Conservation (phyloP, 1,284 basidiomycete genomes). For the Rhodotorula sp. region DNA sequence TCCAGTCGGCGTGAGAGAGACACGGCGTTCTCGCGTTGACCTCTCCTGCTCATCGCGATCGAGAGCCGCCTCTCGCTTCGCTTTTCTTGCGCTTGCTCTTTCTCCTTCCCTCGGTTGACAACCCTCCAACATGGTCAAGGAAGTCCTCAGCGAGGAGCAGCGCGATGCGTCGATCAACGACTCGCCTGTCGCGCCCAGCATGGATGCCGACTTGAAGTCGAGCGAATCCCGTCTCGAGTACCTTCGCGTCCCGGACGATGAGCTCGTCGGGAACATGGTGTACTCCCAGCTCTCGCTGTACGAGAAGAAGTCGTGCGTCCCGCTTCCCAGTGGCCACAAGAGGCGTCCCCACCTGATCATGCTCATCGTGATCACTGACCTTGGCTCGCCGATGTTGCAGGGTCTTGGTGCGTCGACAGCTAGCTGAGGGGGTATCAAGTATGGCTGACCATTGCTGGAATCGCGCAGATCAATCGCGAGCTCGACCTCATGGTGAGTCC, state of each 20-base stretch:
- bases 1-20: no score
- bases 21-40: no score
- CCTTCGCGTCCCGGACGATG: constrained; percentile 14
- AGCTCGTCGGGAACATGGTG: constrained; percentile 21
- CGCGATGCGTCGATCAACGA: not conserved
- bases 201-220: constrained; percentile 12
- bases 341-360: not conserved
- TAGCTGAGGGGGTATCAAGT: no score
- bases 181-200: not conserved
- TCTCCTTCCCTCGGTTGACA: not conserved
- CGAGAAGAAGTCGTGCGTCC: constrained; percentile 32
- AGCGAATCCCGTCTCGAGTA: constrained; percentile 5
- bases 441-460: not conserved
- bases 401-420: constrained; percentile 4
- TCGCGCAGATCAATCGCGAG: constrained; percentile 59
- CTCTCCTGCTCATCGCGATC: not conserved
- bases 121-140: not conserved
- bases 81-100: not conserved
- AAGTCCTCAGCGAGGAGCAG: constrained; percentile 1
- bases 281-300: constrained; percentile 24
- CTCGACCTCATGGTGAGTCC: constrained; percentile 49
- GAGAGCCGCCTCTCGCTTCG: not conserved
- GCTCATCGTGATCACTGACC: not conserved
- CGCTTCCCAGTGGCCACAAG: not conserved
- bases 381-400: not conserved